Evolutionary conservation across 305 asterid genomes (phyloP), one percentile per base, ranked within the genome.

Genomic region (Solanum aculeatissimum): DNA sequence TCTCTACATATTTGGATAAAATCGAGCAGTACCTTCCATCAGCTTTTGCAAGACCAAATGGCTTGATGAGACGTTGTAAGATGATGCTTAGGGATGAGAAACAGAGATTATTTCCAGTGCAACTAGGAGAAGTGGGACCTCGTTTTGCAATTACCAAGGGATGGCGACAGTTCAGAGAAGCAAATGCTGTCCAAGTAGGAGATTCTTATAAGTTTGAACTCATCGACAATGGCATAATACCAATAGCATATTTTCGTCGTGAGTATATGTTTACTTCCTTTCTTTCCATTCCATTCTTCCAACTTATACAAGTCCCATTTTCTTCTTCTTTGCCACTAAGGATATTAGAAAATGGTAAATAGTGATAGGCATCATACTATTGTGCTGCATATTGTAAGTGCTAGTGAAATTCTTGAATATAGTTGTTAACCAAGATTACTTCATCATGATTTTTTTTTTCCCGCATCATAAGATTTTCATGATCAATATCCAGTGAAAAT

Each of bases 201-300:
- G 85, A 83, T 83, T 40, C 55, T 19, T 83, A 63, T 23, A 68
- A 83, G 40, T 83, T 83, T 47, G 85, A 83, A 42, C 62, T 83
- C 62, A 68, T 68, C 7, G 1, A 51, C 51, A 83, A 51, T 66
- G 85, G 68, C n/a, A 68, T 57, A 0, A 6, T n/a, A 21, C 85
- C 85, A 19, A 3, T 66, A 45, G 85, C 63, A 7, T 47, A 51
- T 35, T 83, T 68, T n/a, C 42, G 15, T 25, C 40, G 85, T 83
- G n/a, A 83, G 80, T 68, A 40, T 58, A 13, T 23, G 25, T 14
- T 66, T 81, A 35, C 42, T 80, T 38, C 38, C 55, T 43, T 38
- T 25, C 21, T 21, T 80, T 62, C 2, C 55, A 15, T 74, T 23
- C 7, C 14, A 6, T 11, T 42, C 35, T 58, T 45, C 80, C 19